These are phyloP conservation scores for Talaromyces sp. DNA, from an alignment of 2,329 filamentous ascomycete species.

Conservation along the genomic window DNA sequence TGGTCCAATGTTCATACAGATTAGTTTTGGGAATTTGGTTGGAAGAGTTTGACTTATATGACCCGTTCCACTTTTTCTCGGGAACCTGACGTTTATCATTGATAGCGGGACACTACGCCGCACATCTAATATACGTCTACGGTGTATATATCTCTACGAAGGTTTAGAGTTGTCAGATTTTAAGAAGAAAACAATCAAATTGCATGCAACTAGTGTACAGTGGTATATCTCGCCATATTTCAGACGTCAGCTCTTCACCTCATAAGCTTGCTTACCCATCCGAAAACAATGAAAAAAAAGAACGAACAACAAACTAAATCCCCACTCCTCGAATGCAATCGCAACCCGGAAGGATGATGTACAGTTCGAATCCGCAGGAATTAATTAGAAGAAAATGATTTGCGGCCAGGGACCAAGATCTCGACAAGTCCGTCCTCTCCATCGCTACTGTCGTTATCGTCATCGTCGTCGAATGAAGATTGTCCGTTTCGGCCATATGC, in stretches of 20 bases:
- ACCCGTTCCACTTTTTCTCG: constrained; percentile 3
- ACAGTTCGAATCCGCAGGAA: constrained; percentile 10
- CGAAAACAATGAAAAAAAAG: neutral
- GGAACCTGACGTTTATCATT: neutral
- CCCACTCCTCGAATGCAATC: constrained; percentile 12
- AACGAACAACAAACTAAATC: neutral
- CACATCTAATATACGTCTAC: neutral
- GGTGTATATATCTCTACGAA: neutral
- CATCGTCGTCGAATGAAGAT: constrained; percentile 33
- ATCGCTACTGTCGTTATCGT: constrained; percentile 45
- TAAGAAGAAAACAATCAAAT: neutral
- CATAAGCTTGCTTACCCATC: constrained; percentile 1
- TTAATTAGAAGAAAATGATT: constrained; percentile 24
- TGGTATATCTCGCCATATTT: constrained; percentile 19
- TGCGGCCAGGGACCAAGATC: constrained; percentile 44
- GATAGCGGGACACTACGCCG: neutral
- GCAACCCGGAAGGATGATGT: constrained; percentile 16
- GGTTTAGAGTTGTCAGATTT: neutral
- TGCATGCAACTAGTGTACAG: constrained; percentile 18
- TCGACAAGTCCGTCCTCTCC: constrained; percentile 44
- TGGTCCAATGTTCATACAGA: neutral
- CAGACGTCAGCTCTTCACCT: constrained; percentile 12
- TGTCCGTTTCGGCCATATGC: constrained; percentile 25
- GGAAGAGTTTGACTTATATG: neutral
- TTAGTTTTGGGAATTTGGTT: neutral